These are phyloP conservation scores for Fusarium virguliforme DNA, from an alignment of 2,329 filamentous ascomycete species.

Conservation along the genomic window DNA sequence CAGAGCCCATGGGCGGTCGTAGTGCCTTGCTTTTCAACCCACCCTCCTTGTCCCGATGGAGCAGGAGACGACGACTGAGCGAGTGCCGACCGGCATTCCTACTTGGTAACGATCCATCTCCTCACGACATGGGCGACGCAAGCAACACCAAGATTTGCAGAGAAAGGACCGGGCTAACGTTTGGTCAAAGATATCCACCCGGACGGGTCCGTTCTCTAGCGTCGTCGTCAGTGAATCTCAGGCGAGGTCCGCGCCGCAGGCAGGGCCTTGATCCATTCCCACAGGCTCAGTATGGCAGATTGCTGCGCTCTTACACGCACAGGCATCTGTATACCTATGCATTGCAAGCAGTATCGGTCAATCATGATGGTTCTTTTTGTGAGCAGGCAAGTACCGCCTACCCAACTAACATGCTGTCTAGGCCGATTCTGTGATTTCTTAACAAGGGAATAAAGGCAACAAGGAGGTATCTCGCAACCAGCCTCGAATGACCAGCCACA, in stretches of 20 bases:
- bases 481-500: slow-evolving; percentile 34
- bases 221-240: not conserved
- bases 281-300: slow-evolving; percentile 1
- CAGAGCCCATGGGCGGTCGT: slow-evolving; percentile 23
- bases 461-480: slow-evolving; percentile 43
- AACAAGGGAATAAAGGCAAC: slow-evolving; percentile 30
- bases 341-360: not conserved
- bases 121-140: not conserved
- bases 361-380: slow-evolving; percentile 15
- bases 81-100: not conserved
- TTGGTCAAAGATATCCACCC: slow-evolving; percentile 9
- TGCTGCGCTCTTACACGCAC: not conserved
- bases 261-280: slow-evolving; percentile 1
- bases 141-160: not conserved
- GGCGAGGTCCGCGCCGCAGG: slow-evolving; percentile 9
- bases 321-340: not conserved
- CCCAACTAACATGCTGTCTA: slow-evolving; percentile 30
- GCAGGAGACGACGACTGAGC: slow-evolving; percentile 2
- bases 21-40: slow-evolving; percentile 16
- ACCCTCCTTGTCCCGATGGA: slow-evolving; percentile 29
- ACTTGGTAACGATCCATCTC: not conserved
- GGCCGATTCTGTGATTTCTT: slow-evolving; percentile 28
- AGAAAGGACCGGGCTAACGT: not conserved
- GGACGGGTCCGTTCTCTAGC: slow-evolving; percentile 23
- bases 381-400: not conserved